Evolutionary conservation across 306 rosid genomes (phyloP).

Genomic region (Abrus precatorius): DNA sequence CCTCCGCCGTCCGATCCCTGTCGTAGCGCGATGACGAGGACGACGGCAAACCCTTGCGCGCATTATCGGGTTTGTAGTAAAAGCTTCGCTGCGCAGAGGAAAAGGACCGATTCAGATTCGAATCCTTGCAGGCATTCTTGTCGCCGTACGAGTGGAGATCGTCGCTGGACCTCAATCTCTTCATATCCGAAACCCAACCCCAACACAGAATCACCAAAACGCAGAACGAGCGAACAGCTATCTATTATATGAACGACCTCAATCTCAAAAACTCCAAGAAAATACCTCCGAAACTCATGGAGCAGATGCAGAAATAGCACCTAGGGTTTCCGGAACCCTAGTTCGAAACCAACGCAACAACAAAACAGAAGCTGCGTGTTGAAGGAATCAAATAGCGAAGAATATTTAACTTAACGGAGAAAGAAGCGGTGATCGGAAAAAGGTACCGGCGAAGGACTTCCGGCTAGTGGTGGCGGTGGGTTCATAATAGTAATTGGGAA

Average conservation of each 20-base stretch:
- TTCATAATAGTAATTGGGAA: constrained; percentile 21
- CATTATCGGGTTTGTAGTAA: constrained; percentile 69
- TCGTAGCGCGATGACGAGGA: constrained; percentile 64
- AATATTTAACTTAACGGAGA: background rate
- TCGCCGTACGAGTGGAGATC: constrained; percentile 82
- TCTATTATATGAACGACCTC: background rate
- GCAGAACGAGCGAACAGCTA: background rate
- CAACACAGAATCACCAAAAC: constrained; percentile 28
- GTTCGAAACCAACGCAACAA: background rate
- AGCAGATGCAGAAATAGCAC: background rate
- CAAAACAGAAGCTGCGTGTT: background rate
- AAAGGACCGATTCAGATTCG: constrained; percentile 70
- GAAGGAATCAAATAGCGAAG: background rate
- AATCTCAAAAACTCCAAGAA: constrained; percentile 25
- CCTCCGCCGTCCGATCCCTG: constrained; percentile 77
- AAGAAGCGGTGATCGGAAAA: background rate
- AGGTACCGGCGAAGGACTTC: constrained; percentile 21
- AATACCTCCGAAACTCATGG: constrained; percentile 14
- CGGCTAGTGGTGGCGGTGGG: constrained; percentile 30
- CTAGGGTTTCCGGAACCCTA: constrained; percentile 60
- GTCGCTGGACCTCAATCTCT: constrained; percentile 91
- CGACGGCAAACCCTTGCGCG: constrained; percentile 70
- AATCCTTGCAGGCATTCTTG: constrained; percentile 58
- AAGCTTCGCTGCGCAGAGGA: constrained; percentile 74
- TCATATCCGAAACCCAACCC: constrained; percentile 54